A percentile compares a stretch with the other conserved stretches of the same genome.
These are phyloP conservation scores for Cladobotryum protrusum DNA, from an alignment of 2,329 filamentous ascomycete genomes.

Conservation along the genomic window DNA sequence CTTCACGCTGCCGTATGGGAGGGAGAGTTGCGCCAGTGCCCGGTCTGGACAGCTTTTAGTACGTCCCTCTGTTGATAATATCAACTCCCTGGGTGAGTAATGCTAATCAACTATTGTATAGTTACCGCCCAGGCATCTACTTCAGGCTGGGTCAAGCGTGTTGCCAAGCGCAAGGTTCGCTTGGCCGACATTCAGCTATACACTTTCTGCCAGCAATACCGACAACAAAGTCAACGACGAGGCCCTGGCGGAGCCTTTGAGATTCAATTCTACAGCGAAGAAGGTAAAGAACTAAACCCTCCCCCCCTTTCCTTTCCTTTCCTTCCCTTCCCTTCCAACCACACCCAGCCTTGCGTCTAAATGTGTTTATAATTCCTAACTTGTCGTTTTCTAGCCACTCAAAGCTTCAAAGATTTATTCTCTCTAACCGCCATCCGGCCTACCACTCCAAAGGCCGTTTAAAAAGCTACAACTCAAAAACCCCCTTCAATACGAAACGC, in stretches of 20 bases:
- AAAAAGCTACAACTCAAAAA: not conserved
- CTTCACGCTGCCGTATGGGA: conserved; percentile 52
- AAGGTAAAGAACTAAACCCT: conserved; percentile 23
- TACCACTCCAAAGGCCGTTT: not conserved
- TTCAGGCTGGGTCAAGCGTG: conserved; percentile 45
- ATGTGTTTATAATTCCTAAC: no score
- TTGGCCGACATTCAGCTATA: conserved; percentile 51
- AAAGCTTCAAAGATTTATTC: conserved; percentile 38
- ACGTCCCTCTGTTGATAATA: conserved; percentile 16
- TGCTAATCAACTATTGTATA: conserved; percentile 18
- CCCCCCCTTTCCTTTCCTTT: not conserved
- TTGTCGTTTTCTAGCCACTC: conserved; percentile 21
- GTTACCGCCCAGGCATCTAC: conserved; percentile 48
- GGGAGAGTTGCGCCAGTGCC: conserved; percentile 48
- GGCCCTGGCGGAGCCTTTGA: conserved; percentile 44
- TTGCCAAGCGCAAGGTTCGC: conserved; percentile 41
- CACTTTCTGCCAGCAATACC: conserved; percentile 53
- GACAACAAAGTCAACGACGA: conserved; percentile 45
- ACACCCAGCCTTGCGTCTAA: no score
- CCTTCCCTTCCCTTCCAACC: not conserved
- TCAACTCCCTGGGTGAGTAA: not conserved
- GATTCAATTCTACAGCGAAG: conserved; percentile 41
- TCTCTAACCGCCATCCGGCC: conserved; percentile 13
- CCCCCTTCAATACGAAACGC: not conserved
- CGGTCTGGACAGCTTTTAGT: conserved; percentile 61